Percentiles rank a stretch among this genome's conserved stretches.
Conservation (phyloP, 2,329 filamentous ascomycete genomes). For the Fulvia fulva region DNA sequence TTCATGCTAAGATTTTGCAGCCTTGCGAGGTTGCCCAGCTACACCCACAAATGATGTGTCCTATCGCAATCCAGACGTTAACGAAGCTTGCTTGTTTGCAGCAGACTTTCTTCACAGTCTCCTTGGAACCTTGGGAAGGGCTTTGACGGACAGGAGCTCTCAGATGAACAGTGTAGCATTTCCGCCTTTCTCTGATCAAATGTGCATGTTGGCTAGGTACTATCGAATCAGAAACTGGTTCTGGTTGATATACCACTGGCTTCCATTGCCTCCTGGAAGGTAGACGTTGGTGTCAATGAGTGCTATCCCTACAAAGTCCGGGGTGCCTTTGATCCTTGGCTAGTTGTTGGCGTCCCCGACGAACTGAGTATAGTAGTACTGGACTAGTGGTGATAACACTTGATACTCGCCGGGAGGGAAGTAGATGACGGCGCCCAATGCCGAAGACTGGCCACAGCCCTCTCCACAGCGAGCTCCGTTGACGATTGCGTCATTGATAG, state of each 20-base stretch:
- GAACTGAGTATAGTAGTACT: constrained; percentile 90
- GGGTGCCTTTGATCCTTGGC: constrained; percentile 48
- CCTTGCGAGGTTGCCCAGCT: too few species aligned
- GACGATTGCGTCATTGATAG: constrained; percentile 45
- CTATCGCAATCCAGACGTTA: too few species aligned
- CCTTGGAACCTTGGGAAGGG: too few species aligned
- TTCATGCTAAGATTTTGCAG: too few species aligned
- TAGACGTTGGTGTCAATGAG: background rate
- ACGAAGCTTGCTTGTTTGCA: too few species aligned
- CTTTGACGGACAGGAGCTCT: too few species aligned
- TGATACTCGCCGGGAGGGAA: constrained; percentile 84
- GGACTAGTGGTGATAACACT: constrained; percentile 71
- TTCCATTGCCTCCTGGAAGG: background rate
- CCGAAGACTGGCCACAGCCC: constrained; percentile 75
- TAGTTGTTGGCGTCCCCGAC: constrained; percentile 69
- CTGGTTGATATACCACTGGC: background rate
- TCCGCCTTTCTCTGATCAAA: too few species aligned
- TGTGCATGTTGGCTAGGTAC: too few species aligned
- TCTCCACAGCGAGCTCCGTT: constrained; percentile 48
- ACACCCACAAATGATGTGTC: too few species aligned
- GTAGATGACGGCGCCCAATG: constrained; percentile 78
- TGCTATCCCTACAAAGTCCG: background rate
- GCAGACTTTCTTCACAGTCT: too few species aligned
- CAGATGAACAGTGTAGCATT: too few species aligned
- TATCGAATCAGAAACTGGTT: background rate